phyloP scores from a whole-genome alignment of 805 yeast species.

The Yarrowia osloensis region DNA sequence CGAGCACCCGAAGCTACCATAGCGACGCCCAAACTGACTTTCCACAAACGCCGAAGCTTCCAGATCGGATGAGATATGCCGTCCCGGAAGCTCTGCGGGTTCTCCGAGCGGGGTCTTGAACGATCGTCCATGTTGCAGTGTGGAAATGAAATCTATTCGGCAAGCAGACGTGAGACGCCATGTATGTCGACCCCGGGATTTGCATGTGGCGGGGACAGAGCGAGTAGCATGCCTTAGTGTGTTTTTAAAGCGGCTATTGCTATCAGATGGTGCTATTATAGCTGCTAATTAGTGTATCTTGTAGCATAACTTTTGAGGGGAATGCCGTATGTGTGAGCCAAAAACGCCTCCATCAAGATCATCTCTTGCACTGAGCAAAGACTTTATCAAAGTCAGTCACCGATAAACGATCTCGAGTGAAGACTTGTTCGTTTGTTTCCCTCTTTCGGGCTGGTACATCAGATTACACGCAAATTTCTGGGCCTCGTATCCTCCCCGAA shows the following conservation, averaged over 20 bases:
- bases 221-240: neutral
- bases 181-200: neutral
- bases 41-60: neutral
- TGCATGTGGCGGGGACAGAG: neutral
- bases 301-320: neutral
- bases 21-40: no score
- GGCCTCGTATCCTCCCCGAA: neutral
- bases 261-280: neutral
- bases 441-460: neutral
- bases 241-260: neutral
- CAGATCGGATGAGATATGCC: neutral
- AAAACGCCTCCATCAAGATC: no score
- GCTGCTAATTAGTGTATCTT: neutral
- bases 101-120: neutral
- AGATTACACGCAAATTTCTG: neutral
- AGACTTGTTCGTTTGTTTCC: no score
- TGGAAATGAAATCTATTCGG: neutral
- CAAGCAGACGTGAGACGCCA: neutral
- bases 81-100: neutral
- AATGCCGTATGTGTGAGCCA: no score
- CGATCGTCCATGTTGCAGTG: neutral
- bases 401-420: neutral
- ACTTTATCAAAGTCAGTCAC: no score
- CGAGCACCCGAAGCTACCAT: no score
- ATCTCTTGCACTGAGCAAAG: no score